Evolutionary conservation across 2,329 filamentous ascomycete genomes (phyloP).

Genomic region (Blumeriella jaapii): DNA sequence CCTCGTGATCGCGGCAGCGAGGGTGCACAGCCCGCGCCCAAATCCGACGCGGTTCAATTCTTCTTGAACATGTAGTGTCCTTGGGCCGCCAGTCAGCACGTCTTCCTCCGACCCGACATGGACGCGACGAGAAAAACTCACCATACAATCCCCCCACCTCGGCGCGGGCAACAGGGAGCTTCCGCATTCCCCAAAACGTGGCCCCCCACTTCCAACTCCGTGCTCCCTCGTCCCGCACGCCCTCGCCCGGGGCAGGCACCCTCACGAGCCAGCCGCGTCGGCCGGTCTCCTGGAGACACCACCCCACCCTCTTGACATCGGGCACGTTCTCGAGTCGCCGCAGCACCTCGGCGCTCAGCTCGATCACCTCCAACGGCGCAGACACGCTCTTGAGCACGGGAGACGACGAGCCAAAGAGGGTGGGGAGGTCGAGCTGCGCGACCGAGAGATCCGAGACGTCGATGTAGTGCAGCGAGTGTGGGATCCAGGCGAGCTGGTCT

Average conservation of each 20-base stretch:
- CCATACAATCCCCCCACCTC: slow-evolving; percentile 37
- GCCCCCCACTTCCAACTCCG: slow-evolving; percentile 76
- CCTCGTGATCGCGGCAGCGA: too few species aligned
- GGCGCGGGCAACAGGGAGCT: slow-evolving; percentile 41
- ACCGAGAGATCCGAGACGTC: slow-evolving; percentile 64
- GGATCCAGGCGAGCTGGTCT: slow-evolving; percentile 35
- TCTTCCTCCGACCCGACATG: not conserved
- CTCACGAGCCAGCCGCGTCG: slow-evolving; percentile 54
- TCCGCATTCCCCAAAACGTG: slow-evolving; percentile 74
- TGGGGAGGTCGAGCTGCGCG: slow-evolving; percentile 45
- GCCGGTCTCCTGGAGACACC: slow-evolving; percentile 59
- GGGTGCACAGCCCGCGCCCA: too few species aligned
- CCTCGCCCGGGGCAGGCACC: slow-evolving; percentile 21
- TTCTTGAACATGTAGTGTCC: slow-evolving; percentile 13
- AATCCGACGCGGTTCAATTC: too few species aligned
- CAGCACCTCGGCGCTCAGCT: slow-evolving; percentile 59
- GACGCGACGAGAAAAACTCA: not conserved
- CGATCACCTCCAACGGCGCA: slow-evolving; percentile 63
- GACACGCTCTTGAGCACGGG: slow-evolving; percentile 47
- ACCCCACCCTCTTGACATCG: slow-evolving; percentile 37
- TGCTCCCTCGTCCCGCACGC: slow-evolving; percentile 43
- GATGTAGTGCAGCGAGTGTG: slow-evolving; percentile 58
- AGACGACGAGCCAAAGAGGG: slow-evolving; percentile 38
- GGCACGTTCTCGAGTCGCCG: slow-evolving; percentile 43
- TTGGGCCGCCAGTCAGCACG: slow-evolving; percentile 2